Conservation (phyloP, 306 rosid genomes). For the Erythrophleum fordii region DNA sequence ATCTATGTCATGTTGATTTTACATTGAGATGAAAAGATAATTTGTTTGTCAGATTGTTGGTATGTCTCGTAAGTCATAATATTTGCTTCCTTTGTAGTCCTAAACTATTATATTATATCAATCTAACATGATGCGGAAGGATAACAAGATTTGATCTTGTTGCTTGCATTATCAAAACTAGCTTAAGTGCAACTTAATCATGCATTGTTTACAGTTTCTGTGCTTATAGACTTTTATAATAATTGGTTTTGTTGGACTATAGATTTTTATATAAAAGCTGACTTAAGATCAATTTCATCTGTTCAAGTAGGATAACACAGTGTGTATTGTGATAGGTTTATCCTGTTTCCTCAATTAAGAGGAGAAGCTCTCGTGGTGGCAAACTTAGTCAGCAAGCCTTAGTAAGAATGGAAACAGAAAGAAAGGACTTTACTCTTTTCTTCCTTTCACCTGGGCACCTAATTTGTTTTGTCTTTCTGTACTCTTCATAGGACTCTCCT, state of each 20-base stretch:
- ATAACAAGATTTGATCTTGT: background rate
- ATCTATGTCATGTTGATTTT: slow-evolving; percentile 34
- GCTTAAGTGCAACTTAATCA: slow-evolving; percentile 17
- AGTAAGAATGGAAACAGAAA: slow-evolving; percentile 48
- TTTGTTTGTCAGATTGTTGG: slow-evolving; percentile 17
- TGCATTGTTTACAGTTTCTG: slow-evolving; percentile 6
- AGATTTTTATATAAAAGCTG: background rate
- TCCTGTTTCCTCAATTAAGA: slow-evolving; percentile 73
- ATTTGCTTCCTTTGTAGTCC: slow-evolving; percentile 24
- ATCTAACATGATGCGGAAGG: background rate
- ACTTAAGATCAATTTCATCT: slow-evolving; percentile 1
- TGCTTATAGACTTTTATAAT: slow-evolving; percentile 18
- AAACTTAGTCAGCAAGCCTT: slow-evolving; percentile 60
- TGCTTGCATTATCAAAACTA: background rate
- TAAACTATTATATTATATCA: background rate
- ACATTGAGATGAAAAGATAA: slow-evolving; percentile 15
- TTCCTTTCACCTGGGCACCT: slow-evolving; percentile 28
- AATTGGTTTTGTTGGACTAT: background rate
- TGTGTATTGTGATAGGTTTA: slow-evolving; percentile 60
- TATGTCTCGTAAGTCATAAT: slow-evolving; percentile 5
- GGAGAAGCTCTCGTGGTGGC: slow-evolving; percentile 60
- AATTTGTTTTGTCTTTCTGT: slow-evolving; percentile 31
- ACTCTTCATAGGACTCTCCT: slow-evolving; percentile 65
- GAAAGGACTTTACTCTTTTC: slow-evolving; percentile 28
- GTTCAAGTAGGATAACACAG: background rate